A percentile compares a stretch with the other conserved stretches of the same genome.
phyloP scores from a whole-genome alignment of 2,329 filamentous ascomycete species.

The Stemphylium lycopersici region DNA sequence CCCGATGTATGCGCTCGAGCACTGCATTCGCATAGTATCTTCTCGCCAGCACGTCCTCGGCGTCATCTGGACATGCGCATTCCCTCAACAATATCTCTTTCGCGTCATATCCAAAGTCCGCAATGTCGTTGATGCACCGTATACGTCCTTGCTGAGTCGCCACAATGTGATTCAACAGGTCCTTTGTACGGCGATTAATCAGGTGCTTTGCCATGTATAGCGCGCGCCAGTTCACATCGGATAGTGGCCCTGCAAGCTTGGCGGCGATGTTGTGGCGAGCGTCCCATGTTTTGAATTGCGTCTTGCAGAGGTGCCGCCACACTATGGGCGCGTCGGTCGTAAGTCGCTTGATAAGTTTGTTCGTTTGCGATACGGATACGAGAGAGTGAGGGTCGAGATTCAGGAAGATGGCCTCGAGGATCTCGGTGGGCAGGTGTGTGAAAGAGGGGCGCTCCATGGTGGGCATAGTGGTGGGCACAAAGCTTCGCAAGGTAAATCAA shows the following conservation, averaged over 20 bases:
- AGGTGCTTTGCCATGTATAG: conserved; percentile 47
- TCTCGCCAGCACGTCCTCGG: conserved; percentile 77
- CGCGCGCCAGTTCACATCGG: conserved; percentile 74
- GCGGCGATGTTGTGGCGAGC: conserved; percentile 44
- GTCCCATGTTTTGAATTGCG: conserved; percentile 77
- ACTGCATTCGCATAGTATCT: conserved; percentile 76
- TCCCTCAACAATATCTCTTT: conserved; percentile 82
- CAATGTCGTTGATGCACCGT: conserved; percentile 72
- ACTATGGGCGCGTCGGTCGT: conserved; percentile 74
- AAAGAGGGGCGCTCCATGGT: conserved; percentile 28
- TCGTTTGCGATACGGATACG: conserved; percentile 63
- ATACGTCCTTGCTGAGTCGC: conserved; percentile 72
- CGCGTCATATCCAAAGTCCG: conserved; percentile 78
- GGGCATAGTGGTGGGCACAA: not conserved
- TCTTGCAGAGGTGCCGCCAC: conserved; percentile 78
- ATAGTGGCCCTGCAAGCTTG: conserved; percentile 54
- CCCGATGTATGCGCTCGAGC: conserved; percentile 80
- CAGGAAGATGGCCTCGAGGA: conserved; percentile 78
- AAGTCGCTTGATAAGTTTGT: conserved; percentile 68
- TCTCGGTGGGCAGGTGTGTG: conserved; percentile 74
- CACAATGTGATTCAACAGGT: conserved; percentile 70
- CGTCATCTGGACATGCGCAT: conserved; percentile 62
- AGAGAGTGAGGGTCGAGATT: conserved; percentile 61
- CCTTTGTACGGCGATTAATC: conserved; percentile 42
- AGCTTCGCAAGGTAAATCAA: not conserved